Evolutionary conservation across 345 rosid species (phyloP).

Genomic region (Camelina sativa): DNA sequence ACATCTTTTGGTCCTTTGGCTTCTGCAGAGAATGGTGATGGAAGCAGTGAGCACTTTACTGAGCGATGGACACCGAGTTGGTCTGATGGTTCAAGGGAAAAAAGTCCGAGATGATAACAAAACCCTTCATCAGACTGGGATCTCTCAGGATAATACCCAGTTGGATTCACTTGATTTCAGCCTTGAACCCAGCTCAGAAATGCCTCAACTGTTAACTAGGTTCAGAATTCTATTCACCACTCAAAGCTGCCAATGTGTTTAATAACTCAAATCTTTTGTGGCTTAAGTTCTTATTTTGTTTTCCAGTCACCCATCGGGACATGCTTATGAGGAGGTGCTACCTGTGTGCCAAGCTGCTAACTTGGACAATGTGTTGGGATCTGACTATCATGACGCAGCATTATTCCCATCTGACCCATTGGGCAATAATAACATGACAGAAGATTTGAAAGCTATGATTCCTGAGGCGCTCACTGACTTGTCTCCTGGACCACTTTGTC

Average conservation of each 20-base stretch:
- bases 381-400: conserved; percentile 77
- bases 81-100: conserved; percentile 83
- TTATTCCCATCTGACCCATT: conserved; percentile 61
- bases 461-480: conserved; percentile 51
- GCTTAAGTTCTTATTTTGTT: conserved; percentile 17
- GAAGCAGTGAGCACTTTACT: conserved; percentile 83
- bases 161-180: conserved; percentile 76
- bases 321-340: conserved; percentile 44
- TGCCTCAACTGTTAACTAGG: conserved; percentile 66
- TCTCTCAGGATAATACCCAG: conserved; percentile 60
- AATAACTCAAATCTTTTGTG: not conserved
- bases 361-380: conserved; percentile 55
- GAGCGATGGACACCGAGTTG: conserved; percentile 78
- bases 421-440: conserved; percentile 45
- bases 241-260: not conserved
- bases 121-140: conserved; percentile 85
- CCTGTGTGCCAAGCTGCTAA: conserved; percentile 47
- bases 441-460: conserved; percentile 66
- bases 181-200: conserved; percentile 74
- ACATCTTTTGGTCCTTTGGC: conserved; percentile 10
- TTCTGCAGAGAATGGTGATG: conserved; percentile 80
- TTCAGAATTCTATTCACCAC: conserved; percentile 27
- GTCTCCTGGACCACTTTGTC: conserved; percentile 54
- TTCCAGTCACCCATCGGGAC: conserved; percentile 56
- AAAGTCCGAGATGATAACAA: conserved; percentile 88